A percentile compares a stretch with the other conserved stretches of the same genome.
These are phyloP conservation scores for Calophaca sinica DNA, from an alignment of 306 rosid species.

Conservation along the genomic window DNA sequence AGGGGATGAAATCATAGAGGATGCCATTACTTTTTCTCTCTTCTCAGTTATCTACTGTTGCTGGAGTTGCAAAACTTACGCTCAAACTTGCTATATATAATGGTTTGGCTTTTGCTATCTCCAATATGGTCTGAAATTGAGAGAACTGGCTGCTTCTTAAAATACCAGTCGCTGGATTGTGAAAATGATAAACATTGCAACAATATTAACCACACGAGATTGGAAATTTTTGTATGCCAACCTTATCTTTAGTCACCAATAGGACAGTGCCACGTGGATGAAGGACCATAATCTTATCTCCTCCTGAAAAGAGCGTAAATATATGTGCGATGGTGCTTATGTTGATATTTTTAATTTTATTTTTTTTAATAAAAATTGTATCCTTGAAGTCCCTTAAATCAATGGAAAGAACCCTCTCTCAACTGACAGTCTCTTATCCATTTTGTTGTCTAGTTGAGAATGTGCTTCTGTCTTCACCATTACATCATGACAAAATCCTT, in stretches of 20 bases:
- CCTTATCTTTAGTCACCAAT: slow-evolving; percentile 52
- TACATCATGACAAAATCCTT: slow-evolving; percentile 6
- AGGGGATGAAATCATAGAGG: slow-evolving; percentile 63
- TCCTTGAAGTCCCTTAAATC: not conserved
- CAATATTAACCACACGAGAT: slow-evolving; percentile 50
- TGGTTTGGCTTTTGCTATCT: not conserved
- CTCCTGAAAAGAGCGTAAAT: slow-evolving; percentile 26
- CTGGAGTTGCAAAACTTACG: slow-evolving; percentile 14
- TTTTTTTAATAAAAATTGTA: not conserved
- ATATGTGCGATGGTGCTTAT: slow-evolving; percentile 55
- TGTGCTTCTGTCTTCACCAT: slow-evolving; percentile 11
- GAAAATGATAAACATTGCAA: slow-evolving; percentile 28
- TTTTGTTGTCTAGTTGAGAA: slow-evolving; percentile 41
- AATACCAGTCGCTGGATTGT: not conserved
- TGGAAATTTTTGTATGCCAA: slow-evolving; percentile 27
- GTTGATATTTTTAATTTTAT: not conserved
- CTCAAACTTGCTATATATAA: slow-evolving; percentile 47
- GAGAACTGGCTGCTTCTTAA: not conserved
- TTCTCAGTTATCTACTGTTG: slow-evolving; percentile 15
- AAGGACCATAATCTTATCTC: slow-evolving; percentile 52
- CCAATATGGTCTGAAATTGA: slow-evolving; percentile 2
- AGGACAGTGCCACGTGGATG: slow-evolving; percentile 57
- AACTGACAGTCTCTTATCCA: slow-evolving; percentile 38
- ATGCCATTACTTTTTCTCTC: slow-evolving; percentile 57
- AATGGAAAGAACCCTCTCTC: slow-evolving; percentile 18